These are phyloP conservation scores for Kwoniella heveanensis DNA, from an alignment of 768 basidiomycete species.

Conservation along the genomic window DNA sequence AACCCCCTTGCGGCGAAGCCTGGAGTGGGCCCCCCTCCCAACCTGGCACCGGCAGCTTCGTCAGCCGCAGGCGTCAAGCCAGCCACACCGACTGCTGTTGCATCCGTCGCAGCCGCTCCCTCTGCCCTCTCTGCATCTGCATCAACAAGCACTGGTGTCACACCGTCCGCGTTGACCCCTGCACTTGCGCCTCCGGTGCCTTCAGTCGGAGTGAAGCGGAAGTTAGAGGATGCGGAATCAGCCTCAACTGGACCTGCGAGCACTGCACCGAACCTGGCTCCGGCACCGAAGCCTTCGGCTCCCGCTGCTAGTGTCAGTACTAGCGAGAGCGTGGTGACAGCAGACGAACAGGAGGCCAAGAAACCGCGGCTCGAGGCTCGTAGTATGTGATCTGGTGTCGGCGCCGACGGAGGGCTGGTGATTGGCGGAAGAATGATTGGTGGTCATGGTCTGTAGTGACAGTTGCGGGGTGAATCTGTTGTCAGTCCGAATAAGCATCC, in stretches of 20 bases:
- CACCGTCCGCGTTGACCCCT: neutral
- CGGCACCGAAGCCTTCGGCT: neutral
- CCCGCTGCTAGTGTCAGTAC: neutral
- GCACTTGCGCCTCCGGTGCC: slow-evolving; percentile 5
- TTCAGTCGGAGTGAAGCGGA: slow-evolving; percentile 25
- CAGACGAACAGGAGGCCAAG: slow-evolving; percentile 30
- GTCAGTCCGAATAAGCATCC: too few relatives aligned
- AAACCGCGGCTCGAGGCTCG: slow-evolving; percentile 35
- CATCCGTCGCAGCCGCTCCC: neutral
- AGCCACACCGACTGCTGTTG: neutral
- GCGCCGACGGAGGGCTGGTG: too few relatives aligned
- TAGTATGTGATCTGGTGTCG: neutral
- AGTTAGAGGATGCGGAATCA: slow-evolving; percentile 24
- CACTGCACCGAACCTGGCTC: neutral
- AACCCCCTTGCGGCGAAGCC: neutral
- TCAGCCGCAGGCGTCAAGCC: neutral
- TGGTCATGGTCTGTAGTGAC: too few relatives aligned
- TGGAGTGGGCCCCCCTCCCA: too few relatives aligned
- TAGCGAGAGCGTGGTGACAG: neutral
- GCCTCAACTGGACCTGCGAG: neutral
- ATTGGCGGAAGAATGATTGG: too few relatives aligned
- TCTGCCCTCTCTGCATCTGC: slow-evolving; percentile 4
- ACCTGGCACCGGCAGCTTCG: too few relatives aligned
- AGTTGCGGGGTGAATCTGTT: too few relatives aligned
- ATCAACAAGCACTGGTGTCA: neutral